These are phyloP conservation scores for Paraphoma chrysanthemicola DNA, from an alignment of 2,329 filamentous ascomycete genomes.

Conservation along the genomic window DNA sequence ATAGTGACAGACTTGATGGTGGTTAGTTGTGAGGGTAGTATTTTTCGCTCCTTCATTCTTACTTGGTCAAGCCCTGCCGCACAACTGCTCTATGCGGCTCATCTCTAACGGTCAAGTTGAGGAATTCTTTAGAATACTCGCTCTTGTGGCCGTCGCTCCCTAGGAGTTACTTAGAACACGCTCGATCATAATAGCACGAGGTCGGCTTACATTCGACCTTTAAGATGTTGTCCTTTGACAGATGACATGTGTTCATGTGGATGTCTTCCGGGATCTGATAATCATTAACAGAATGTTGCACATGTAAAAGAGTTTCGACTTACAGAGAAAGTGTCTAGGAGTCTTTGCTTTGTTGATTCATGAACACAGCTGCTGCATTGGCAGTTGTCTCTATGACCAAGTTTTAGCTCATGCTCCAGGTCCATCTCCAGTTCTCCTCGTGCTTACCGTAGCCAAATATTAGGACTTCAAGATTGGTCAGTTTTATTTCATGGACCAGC, in stretches of 20 bases:
- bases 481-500: too few species aligned
- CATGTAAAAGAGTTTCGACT: conserved; percentile 8
- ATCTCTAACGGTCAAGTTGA: conserved; percentile 49
- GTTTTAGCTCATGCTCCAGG: not conserved
- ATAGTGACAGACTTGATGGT: conserved; percentile 45
- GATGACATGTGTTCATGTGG: conserved; percentile 21
- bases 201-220: conserved; percentile 32
- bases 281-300: not conserved
- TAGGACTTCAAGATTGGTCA: not conserved
- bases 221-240: conserved; percentile 14
- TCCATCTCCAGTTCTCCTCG: not conserved
- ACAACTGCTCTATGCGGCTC: conserved; percentile 48
- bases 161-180: conserved; percentile 1
- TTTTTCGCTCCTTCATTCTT: conserved; percentile 9
- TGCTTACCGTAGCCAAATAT: conserved; percentile 7
- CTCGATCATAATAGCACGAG: not conserved
- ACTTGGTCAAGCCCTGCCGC: conserved; percentile 35
- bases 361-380: conserved; percentile 72
- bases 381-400: conserved; percentile 68
- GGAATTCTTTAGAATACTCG: conserved; percentile 70
- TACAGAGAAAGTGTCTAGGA: conserved; percentile 72
- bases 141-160: conserved; percentile 72
- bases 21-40: conserved; percentile 13
- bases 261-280: conserved; percentile 38
- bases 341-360: conserved; percentile 72